Base-by-base conservation (phyloP, 306 rosid genomes). In the Pterocarpus santalinus region DNA sequence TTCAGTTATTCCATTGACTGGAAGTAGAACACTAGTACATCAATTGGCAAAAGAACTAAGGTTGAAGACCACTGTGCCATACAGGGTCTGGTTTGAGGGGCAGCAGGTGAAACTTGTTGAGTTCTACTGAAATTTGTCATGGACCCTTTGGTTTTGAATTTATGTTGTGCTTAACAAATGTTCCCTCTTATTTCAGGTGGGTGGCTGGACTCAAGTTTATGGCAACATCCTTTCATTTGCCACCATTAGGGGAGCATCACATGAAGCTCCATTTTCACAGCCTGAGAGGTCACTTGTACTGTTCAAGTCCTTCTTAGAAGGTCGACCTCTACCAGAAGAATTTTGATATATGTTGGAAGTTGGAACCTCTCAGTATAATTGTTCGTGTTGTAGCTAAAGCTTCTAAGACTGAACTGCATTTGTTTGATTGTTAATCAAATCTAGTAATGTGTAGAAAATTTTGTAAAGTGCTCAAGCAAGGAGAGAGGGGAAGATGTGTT, bases 171-270 rank as follows among this genome's bases (percentile, higher is more conserved):
- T 30, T 69, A 49, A 28, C 30, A 62, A 63, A 61, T 30, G 4
- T 69, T 28, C 7, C 2, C 3, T 28, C 9, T 66, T 56, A 11
- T 66, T 79, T 63, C 65, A 95, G 98, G 99, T 93, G 65, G 99
- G 99, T 72, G 99, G 99, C 1, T 95, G 99, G 99, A 95, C 99
- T 80, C 98, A 93, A 81, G 98, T 88, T 73, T 95, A 93, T 82
- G 99, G 94, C 7, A 87, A 95, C 76, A 79, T 89, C 35, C 93
- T 95, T 68, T 89, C 99, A 22, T 95, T 95, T 84, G 99, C 98
- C 38, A 93, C 99, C 38, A 80, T 95, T 1, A 91, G 99, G 69
- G 99, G 99, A 77, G 99, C 99, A 44, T 95, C 99, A 35, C 99
- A 95, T 55, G 98, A 95, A 83, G 99, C 94, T 49, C 99, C 99